Evolutionary conservation across 2,329 filamentous ascomycete genomes (phyloP).

Genomic region (Cladorrhinum sp.): DNA sequence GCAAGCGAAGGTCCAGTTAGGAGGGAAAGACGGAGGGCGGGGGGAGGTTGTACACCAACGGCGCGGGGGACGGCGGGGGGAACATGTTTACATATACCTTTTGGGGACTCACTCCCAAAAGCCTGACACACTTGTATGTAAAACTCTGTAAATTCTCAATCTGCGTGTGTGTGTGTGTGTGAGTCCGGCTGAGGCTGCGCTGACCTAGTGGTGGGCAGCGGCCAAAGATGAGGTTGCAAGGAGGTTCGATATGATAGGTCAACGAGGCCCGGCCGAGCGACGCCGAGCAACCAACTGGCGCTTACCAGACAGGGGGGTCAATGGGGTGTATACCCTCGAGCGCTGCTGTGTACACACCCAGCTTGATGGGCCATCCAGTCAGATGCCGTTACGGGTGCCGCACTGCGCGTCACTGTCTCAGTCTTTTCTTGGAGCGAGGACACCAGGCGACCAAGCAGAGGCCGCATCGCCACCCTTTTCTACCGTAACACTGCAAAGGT

Average conservation of each 20-base stretch:
- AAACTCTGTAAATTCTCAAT: slow-evolving; percentile 3
- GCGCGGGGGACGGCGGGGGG: slow-evolving; percentile 13
- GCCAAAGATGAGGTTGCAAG: slow-evolving; percentile 28
- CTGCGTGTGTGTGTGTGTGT: slow-evolving; percentile 10
- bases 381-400: slow-evolving; percentile 41
- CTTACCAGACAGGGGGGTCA: slow-evolving; percentile 42
- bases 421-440: slow-evolving; percentile 40
- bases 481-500: slow-evolving; percentile 21
- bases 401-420: slow-evolving; percentile 47
- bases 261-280: slow-evolving; percentile 29
- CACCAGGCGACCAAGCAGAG: slow-evolving; percentile 23
- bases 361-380: slow-evolving; percentile 39
- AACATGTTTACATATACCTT: slow-evolving; percentile 21
- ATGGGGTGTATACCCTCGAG: slow-evolving; percentile 42
- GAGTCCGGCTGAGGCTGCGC: slow-evolving; percentile 18
- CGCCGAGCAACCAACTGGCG: slow-evolving; percentile 43
- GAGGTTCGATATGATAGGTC: slow-evolving; percentile 42
- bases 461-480: slow-evolving; percentile 39
- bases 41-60: slow-evolving; percentile 5
- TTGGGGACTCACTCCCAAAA: neutral
- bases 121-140: neutral
- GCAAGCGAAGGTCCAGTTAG: slow-evolving; percentile 9
- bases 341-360: slow-evolving; percentile 41
- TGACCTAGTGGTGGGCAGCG: slow-evolving; percentile 22
- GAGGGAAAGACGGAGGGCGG: neutral